Base-by-base conservation (phyloP, 345 rosid species). In the Jatropha curcas region DNA sequence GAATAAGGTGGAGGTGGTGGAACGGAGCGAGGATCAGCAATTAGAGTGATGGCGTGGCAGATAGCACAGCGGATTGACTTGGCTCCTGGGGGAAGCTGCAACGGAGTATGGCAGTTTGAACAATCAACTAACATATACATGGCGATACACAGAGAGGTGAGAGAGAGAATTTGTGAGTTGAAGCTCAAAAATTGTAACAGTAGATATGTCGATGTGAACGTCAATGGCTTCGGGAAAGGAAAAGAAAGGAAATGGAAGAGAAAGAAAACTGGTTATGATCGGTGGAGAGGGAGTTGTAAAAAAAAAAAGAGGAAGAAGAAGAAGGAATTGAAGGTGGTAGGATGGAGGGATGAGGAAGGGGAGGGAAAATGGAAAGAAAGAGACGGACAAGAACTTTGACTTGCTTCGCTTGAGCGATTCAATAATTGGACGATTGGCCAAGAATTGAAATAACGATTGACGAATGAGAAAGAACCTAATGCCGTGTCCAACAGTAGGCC, bases 41-140 rank as follows among this genome's bases (percentile, higher is more conserved):
- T 43, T 61, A 20, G 76, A 79, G 83, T 82, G 76, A 88, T 17
- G 74, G 91, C 87, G 27, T 60, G 86, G 82, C 98, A 94, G 81
- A 94, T 8, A 76, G 83, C 80, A 81, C 98, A 94, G 81, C 92
- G 87, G 66, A 94, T 92, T 27, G 88, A 84, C 52, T 59, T 59
- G 52, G 90, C 97, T 3, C 87, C 93, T 1, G 86, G 78, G 19
- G 96, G 96, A 1, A 87, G 91, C 77, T 85, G 92, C 43, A 90
- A 79, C 24, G 94, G 84, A 11, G 87, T 84, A 58, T 46, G 89
- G 84, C 97, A 92, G 67, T 77, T 77, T 0, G 97, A 90, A 76
- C 98, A 94, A 83, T 94, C 65, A 3, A 90, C 89, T 4, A 90
- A 76, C 82, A 86, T 66, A 20, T 78, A 27, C 91, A 87, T 83